Conservation (phyloP, 2,329 filamentous ascomycete species). For the Verticillium klebahnii region DNA sequence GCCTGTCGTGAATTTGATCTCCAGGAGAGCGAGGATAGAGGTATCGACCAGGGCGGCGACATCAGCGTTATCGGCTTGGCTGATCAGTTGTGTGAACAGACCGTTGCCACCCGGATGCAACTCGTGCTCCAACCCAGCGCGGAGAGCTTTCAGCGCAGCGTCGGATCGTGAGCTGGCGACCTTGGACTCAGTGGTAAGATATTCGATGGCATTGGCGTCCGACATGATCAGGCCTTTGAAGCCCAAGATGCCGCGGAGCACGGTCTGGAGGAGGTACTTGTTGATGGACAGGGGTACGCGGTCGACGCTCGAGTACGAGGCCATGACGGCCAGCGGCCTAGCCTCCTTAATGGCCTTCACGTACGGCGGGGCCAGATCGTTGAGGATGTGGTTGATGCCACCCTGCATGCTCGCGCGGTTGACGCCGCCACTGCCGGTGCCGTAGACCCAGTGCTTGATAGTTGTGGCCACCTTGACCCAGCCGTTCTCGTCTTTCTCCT, state of each 20-base stretch:
- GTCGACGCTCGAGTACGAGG: slow-evolving; percentile 25
- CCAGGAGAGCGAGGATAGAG: slow-evolving; percentile 19
- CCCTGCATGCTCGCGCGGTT: slow-evolving; percentile 25
- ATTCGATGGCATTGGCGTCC: slow-evolving; percentile 21
- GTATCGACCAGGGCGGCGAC: slow-evolving; percentile 18
- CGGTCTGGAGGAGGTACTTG: slow-evolving; percentile 22
- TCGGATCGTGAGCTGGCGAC: slow-evolving; percentile 20
- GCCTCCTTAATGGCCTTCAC: slow-evolving; percentile 21
- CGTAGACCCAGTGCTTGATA: slow-evolving; percentile 31
- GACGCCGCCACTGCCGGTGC: slow-evolving; percentile 24
- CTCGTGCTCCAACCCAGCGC: slow-evolving; percentile 22
- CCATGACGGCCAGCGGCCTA: slow-evolving; percentile 23
- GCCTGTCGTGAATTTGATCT: slow-evolving; percentile 23
- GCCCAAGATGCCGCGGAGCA: slow-evolving; percentile 20
- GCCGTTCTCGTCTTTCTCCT: slow-evolving; percentile 24
- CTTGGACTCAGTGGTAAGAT: slow-evolving; percentile 21
- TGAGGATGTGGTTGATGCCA: slow-evolving; percentile 28
- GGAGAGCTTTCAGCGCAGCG: slow-evolving; percentile 19
- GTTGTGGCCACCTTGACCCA: slow-evolving; percentile 28
- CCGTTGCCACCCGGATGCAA: slow-evolving; percentile 18
- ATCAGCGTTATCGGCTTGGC: slow-evolving; percentile 13
- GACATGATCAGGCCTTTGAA: slow-evolving; percentile 28
- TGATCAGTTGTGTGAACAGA: slow-evolving; percentile 17
- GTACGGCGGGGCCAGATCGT: slow-evolving; percentile 23
- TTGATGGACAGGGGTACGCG: slow-evolving; percentile 25